These are phyloP conservation scores for Ascochyta fabae DNA, from an alignment of 2,329 filamentous ascomycete genomes.

Conservation along the genomic window DNA sequence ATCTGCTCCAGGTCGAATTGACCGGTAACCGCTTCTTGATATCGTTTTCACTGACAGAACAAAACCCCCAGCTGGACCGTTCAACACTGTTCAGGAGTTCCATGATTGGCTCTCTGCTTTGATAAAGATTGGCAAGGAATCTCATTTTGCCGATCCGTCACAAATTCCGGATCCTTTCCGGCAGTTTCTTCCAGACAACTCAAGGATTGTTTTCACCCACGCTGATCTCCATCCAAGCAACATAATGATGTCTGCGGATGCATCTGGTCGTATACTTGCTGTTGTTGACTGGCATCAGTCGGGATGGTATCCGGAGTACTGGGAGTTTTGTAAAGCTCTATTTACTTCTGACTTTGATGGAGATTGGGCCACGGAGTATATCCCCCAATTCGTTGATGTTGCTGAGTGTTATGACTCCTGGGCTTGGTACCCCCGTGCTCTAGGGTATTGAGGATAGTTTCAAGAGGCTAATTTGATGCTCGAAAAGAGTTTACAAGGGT, in stretches of 20 bases:
- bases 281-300: constrained; percentile 46
- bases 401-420: constrained; percentile 1
- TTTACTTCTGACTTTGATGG: constrained; percentile 1
- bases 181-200: constrained; percentile 34
- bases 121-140: constrained; percentile 20
- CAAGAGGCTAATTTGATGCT: too few species aligned
- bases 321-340: constrained; percentile 14
- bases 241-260: constrained; percentile 76
- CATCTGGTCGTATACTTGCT: constrained; percentile 39
- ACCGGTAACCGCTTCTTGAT: constrained; percentile 13
- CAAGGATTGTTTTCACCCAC: constrained; percentile 72
- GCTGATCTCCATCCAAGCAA: constrained; percentile 95
- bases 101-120: constrained; percentile 37
- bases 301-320: constrained; percentile 37
- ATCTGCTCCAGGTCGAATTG: constrained; percentile 28
- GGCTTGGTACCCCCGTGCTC: constrained; percentile 3
- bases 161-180: constrained; percentile 12
- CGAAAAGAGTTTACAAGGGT: too few species aligned
- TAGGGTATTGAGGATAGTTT: constrained; percentile 1
- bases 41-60: constrained; percentile 16
- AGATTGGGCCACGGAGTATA: constrained; percentile 7
- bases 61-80: constrained; percentile 30
- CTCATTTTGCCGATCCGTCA: constrained; percentile 3
- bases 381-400: constrained; percentile 5
- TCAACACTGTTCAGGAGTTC: constrained; percentile 35